Evolutionary conservation across 768 basidiomycete genomes (phyloP).

Genomic region (Trametes sanguinea): DNA sequence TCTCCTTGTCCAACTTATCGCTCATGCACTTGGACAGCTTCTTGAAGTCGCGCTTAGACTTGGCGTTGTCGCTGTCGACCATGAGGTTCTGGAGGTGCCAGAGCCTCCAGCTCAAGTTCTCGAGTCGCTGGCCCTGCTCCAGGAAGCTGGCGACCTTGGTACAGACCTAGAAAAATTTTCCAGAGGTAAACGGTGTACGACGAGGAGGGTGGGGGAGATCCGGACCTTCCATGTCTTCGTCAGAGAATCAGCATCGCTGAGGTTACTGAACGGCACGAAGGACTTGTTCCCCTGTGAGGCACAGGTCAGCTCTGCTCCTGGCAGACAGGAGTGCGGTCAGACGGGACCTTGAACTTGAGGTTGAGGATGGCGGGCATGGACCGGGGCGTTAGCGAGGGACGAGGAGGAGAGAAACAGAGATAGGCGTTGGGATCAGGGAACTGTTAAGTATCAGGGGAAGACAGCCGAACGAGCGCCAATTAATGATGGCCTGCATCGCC

Average conservation of each 20-base stretch:
- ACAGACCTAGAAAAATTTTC: constrained; percentile 59
- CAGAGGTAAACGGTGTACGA: background rate
- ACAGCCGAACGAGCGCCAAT: constrained; percentile 6
- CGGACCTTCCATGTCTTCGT: constrained; percentile 90
- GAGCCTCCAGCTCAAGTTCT: constrained; percentile 90
- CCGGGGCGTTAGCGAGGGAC: constrained; percentile 22
- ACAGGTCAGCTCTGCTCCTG: constrained; percentile 21
- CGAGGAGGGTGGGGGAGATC: constrained; percentile 18
- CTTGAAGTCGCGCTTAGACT: constrained; percentile 87
- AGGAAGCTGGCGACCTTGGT: constrained; percentile 90
- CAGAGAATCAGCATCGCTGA: constrained; percentile 80
- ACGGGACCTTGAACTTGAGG: constrained; percentile 77
- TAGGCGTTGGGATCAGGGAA: constrained; percentile 17
- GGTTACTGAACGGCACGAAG: constrained; percentile 90
- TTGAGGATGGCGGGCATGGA: constrained; percentile 81
- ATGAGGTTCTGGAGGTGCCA: constrained; percentile 92
- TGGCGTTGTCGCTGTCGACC: constrained; percentile 89
- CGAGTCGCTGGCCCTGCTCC: constrained; percentile 87
- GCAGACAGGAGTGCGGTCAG: background rate
- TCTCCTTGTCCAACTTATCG: constrained; percentile 91
- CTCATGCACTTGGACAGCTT: constrained; percentile 87
- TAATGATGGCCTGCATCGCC: background rate
- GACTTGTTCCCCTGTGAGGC: constrained; percentile 81
- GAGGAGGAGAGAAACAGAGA: constrained; percentile 13
- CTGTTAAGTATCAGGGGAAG: constrained; percentile 15